Evolutionary conservation across 2,329 filamentous ascomycete genomes (phyloP), one percentile per base, ranked within the genome.

Genomic region (Colletotrichum lentis): DNA sequence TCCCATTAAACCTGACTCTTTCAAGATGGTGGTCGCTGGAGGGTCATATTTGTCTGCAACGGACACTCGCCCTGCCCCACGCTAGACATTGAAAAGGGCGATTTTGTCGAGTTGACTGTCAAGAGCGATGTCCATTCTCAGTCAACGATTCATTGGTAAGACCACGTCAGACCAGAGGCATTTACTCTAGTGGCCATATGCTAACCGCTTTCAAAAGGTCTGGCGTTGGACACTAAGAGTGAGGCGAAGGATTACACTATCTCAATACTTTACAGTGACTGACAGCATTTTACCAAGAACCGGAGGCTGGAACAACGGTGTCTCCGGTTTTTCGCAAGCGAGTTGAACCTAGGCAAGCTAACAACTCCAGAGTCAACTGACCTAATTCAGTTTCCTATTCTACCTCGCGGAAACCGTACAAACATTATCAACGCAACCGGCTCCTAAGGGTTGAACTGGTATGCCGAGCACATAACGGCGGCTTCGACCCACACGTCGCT

Each of bases 51-150:
- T 20, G 60, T 64, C 24, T 67, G 64, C 46, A 58, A 67, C 31
- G 64, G 64, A 46, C 52, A 67, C 47, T 64, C 60, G 22, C 64
- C 64, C 41, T 67, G 64, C 39, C 64, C 64, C 11, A 67, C 64
- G 18, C 37, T 67, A 18, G 53, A 64, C 39, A 60, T 60, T 3
- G 53, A 67, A n/a, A 60, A 67, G 35, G 60, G 64, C 3, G 64
- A 67, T 18, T 10, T 67, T 3, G 64, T 67, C 2, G 47, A 63
- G 41, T 35, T 67, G 53, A 64, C 39, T 16, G 60, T 67, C 20
- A 58, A 64, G 47, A 67, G 47, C 31, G 60, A 67, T 35, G 6
- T 67, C 11, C 64, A 64, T 8, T 14, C 53, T 12, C 64, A 67
- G 31, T 67, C 64, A 3, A 64, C 64, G 2, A 53, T 67, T 20